phyloP scores from a whole-genome alignment of 371 early-diverging fungal species.

The Lichtheimia hyalospora region DNA sequence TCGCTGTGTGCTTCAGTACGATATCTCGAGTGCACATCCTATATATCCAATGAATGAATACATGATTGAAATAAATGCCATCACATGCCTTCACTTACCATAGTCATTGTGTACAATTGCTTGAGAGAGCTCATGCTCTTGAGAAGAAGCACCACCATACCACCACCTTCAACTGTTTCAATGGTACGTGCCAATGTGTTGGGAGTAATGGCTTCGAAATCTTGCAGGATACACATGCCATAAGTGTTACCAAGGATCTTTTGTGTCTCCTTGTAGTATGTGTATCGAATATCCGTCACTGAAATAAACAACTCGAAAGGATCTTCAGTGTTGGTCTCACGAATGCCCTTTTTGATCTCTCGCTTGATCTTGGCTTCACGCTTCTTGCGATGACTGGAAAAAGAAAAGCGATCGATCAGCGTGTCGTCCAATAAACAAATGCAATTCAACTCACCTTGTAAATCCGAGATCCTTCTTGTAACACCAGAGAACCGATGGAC shows the following conservation, averaged over 20 bases:
- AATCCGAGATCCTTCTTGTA: slow-evolving; percentile 98
- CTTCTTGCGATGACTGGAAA: slow-evolving; percentile 87
- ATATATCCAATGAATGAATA: neutral
- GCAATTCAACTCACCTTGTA: slow-evolving; percentile 57
- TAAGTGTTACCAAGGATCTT: slow-evolving; percentile 98
- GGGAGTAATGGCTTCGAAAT: slow-evolving; percentile 99
- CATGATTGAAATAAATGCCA: neutral
- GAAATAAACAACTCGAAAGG: slow-evolving; percentile 96
- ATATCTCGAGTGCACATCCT: slow-evolving; percentile 94
- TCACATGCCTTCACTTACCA: slow-evolving; percentile 57
- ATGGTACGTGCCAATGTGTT: slow-evolving; percentile 97
- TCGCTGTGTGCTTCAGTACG: slow-evolving; percentile 93
- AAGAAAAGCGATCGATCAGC: neutral
- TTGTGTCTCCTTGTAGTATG: slow-evolving; percentile 98
- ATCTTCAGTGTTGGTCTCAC: slow-evolving; percentile 91
- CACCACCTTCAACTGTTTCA: slow-evolving; percentile 99
- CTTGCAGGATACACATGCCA: slow-evolving; percentile 98
- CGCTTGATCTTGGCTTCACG: slow-evolving; percentile 92
- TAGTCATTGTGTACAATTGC: slow-evolving; percentile 96
- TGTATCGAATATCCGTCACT: slow-evolving; percentile 94
- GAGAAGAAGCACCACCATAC: slow-evolving; percentile 92
- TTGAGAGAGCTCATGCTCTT: slow-evolving; percentile 94
- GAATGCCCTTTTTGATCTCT: slow-evolving; percentile 86
- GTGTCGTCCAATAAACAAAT: neutral
- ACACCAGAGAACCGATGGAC: slow-evolving; percentile 97